Evolutionary conservation across 805 yeast genomes (phyloP).

Genomic region (Pichia insulana): DNA sequence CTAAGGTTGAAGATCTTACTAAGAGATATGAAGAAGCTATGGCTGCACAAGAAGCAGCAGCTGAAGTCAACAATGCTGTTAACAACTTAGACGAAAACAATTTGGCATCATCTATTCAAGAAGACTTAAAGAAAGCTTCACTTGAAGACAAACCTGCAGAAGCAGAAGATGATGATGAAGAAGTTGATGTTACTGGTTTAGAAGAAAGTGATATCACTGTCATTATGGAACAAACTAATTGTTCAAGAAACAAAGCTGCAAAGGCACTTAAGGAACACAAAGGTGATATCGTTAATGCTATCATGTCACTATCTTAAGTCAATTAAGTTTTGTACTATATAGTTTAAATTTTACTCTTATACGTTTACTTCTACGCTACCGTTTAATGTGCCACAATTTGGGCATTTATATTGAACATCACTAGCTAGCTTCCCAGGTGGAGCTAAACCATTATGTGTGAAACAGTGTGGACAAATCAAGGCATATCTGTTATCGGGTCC

Average conservation of each 20-base stretch:
- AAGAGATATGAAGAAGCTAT: conserved; percentile 79
- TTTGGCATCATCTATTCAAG: conserved; percentile 49
- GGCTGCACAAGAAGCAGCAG: conserved; percentile 63
- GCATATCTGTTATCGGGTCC: conserved; percentile 58
- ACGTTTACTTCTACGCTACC: conserved; percentile 13
- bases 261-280: conserved; percentile 82
- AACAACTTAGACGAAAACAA: conserved; percentile 47
- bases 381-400: conserved; percentile 45
- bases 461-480: conserved; percentile 59
- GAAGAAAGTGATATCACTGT: conserved; percentile 75
- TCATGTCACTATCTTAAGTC: conserved; percentile 56
- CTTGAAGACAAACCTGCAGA: conserved; percentile 33
- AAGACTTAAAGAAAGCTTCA: conserved; percentile 65
- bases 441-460: conserved; percentile 71
- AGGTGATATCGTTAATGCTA: conserved; percentile 93
- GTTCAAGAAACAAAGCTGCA: conserved; percentile 81
- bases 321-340: conserved; percentile 7
- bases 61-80: conserved; percentile 36
- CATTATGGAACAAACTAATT: conserved; percentile 86
- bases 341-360: not conserved
- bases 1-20: conserved; percentile 89
- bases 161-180: conserved; percentile 44
- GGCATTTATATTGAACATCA: conserved; percentile 51
- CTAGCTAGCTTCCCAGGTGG: conserved; percentile 55
- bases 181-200: conserved; percentile 79